Evolutionary conservation across 164 flowering plant species (phyloP).

Genomic region (Taxillus chinensis): DNA sequence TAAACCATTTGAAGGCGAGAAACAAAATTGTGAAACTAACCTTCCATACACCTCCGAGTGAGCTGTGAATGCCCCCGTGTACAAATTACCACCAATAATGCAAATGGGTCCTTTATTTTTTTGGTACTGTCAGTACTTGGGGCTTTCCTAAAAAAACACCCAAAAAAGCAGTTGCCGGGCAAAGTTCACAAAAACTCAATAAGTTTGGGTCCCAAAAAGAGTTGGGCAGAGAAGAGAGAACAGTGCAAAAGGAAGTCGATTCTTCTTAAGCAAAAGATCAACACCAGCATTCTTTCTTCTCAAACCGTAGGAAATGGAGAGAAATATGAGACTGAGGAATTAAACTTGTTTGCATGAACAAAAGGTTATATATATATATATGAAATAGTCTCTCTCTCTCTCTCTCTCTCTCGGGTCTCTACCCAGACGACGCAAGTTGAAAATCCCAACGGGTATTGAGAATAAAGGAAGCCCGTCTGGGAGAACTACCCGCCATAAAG

Average conservation of each 20-base stretch:
- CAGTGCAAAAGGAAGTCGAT: conserved; percentile 11
- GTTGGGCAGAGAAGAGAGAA: conserved; percentile 15
- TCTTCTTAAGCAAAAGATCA: conserved; percentile 21
- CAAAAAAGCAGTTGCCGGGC: conserved; percentile 16
- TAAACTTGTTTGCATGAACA: conserved; percentile 21
- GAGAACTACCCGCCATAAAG: conserved; percentile 12
- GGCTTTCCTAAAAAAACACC: conserved; percentile 18
- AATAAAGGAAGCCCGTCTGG: conserved; percentile 12
- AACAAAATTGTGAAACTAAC: conserved; percentile 5
- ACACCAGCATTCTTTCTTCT: neutral
- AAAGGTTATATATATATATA: conserved; percentile 6
- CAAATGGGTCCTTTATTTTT: neutral
- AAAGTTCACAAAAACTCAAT: conserved; percentile 22
- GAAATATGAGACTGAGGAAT: conserved; percentile 11
- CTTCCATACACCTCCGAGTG: conserved; percentile 7
- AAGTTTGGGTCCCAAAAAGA: conserved; percentile 22
- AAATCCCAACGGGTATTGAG: conserved; percentile 9
- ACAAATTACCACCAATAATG: neutral
- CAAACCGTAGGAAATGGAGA: neutral
- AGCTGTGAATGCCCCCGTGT: conserved; percentile 6
- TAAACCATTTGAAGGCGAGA: neutral
- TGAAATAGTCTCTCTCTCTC: conserved; percentile 8
- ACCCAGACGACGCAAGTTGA: conserved; percentile 11
- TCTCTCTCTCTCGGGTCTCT: neutral
- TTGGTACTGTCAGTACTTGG: conserved; percentile 13